These are phyloP conservation scores for Deinandra increscens DNA, from an alignment of 129 eudicot species.

Conservation along the genomic window DNA sequence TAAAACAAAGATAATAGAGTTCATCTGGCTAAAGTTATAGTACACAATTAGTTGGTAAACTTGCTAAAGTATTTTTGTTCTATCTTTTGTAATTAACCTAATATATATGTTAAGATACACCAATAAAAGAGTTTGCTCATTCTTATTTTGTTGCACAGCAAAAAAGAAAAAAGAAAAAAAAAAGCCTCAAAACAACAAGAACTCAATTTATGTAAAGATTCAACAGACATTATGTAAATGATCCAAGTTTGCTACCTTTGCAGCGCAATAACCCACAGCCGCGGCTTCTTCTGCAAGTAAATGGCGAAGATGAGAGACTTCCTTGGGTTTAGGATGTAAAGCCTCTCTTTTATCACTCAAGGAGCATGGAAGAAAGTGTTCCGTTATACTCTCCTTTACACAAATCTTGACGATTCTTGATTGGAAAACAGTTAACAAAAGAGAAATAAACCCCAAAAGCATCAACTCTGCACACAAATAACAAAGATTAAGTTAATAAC, in stretches of 20 bases:
- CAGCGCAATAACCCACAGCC: slow-evolving; percentile 38
- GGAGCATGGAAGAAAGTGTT: slow-evolving; percentile 46
- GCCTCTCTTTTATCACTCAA: slow-evolving; percentile 30
- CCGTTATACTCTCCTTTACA: slow-evolving; percentile 47
- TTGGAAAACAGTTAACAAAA: slow-evolving; percentile 61
- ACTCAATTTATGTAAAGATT: neutral
- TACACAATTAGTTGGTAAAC: neutral
- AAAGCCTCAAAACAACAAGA: neutral
- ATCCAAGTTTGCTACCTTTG: slow-evolving; percentile 36
- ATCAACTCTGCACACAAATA: slow-evolving; percentile 58
- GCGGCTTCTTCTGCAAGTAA: slow-evolving; percentile 47
- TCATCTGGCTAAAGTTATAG: neutral
- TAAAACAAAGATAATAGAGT: neutral
- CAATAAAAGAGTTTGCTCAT: neutral
- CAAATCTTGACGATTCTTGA: slow-evolving; percentile 46
- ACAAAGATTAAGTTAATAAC: neutral
- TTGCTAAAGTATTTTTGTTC: neutral
- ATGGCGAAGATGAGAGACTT: slow-evolving; percentile 46
- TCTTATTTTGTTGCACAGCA: neutral
- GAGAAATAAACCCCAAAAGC: slow-evolving; percentile 78
- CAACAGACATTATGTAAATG: neutral
- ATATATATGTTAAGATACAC: neutral
- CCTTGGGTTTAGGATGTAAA: slow-evolving; percentile 23
- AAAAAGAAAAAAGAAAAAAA: neutral
- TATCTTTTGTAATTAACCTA: neutral